Evolutionary conservation across 2,329 filamentous ascomycete species (phyloP).

Genomic region (Epichloe glyceriae): DNA sequence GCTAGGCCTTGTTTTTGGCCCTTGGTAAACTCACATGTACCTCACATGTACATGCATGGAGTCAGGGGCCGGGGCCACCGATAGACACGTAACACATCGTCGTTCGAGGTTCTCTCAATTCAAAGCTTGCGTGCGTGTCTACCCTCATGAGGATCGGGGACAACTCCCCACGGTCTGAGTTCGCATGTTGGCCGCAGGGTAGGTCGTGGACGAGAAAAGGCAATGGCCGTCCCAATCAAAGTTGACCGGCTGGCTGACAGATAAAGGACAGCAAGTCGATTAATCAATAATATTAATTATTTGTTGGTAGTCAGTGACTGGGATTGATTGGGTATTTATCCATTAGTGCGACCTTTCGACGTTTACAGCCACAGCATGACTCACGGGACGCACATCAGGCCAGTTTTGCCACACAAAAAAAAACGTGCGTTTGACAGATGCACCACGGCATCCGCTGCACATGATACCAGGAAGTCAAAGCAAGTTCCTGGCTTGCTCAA

Average conservation of each 20-base stretch:
- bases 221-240: no score
- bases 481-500: not conserved
- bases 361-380: no score
- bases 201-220: not conserved
- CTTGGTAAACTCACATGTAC: not conserved
- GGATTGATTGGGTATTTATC: no score
- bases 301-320: no score
- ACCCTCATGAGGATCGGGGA: not conserved
- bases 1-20: not conserved
- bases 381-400: not conserved
- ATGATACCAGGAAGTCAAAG: not conserved
- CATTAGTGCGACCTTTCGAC: no score
- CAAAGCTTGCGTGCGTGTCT: not conserved
- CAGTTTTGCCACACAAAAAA: not conserved
- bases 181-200: not conserved
- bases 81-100: not conserved
- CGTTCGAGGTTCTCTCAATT: not conserved
- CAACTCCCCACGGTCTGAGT: not conserved
- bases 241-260: no score
- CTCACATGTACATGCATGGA: not conserved
- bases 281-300: no score
- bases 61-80: conserved; percentile 1
- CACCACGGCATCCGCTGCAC: not conserved
- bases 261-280: no score
- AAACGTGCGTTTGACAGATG: not conserved